A percentile compares a stretch with the other conserved stretches of the same genome.
These are phyloP conservation scores for Cladosporium cucumerinum DNA, from an alignment of 2,329 filamentous ascomycete species.

Conservation along the genomic window DNA sequence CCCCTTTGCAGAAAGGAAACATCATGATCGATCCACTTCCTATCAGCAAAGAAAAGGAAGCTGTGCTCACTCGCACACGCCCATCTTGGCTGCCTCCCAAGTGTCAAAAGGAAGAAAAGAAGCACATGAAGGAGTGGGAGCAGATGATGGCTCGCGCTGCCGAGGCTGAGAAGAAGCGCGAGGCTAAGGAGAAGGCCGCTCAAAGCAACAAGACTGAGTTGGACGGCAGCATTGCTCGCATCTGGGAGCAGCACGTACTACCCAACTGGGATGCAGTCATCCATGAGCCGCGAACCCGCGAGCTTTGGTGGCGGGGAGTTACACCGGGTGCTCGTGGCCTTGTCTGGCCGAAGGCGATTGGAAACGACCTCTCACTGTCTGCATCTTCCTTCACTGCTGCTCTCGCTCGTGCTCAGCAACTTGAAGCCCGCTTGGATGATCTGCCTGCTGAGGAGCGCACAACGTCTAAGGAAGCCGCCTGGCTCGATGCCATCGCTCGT, in stretches of 20 bases:
- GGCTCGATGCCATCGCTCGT: constrained; percentile 61
- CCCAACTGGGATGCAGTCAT: constrained; percentile 73
- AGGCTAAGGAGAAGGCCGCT: constrained; percentile 49
- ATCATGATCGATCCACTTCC: constrained; percentile 82
- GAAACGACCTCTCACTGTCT: constrained; percentile 68
- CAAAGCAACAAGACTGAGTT: constrained; percentile 52
- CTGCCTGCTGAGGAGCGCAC: constrained; percentile 43
- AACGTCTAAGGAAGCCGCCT: constrained; percentile 54
- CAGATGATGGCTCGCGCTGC: constrained; percentile 69
- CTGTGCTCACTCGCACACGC: constrained; percentile 70
- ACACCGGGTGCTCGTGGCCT: constrained; percentile 65
- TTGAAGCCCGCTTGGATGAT: constrained; percentile 55
- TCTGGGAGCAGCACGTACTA: constrained; percentile 75
- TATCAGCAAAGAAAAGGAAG: constrained; percentile 82
- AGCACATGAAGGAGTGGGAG: constrained; percentile 81
- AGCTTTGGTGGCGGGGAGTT: constrained; percentile 80
- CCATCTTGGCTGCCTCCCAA: constrained; percentile 85
- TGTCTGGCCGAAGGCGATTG: constrained; percentile 69
- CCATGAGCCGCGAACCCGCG: constrained; percentile 64
- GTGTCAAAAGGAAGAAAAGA: constrained; percentile 84
- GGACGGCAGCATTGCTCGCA: constrained; percentile 44
- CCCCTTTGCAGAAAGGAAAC: constrained; percentile 67
- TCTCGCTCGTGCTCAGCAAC: constrained; percentile 61
- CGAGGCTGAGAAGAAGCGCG: constrained; percentile 54
- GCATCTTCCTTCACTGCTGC: constrained; percentile 68